Conservation (phyloP, 495 filamentous ascomycete genomes). For the Xylaria bambusicola region DNA sequence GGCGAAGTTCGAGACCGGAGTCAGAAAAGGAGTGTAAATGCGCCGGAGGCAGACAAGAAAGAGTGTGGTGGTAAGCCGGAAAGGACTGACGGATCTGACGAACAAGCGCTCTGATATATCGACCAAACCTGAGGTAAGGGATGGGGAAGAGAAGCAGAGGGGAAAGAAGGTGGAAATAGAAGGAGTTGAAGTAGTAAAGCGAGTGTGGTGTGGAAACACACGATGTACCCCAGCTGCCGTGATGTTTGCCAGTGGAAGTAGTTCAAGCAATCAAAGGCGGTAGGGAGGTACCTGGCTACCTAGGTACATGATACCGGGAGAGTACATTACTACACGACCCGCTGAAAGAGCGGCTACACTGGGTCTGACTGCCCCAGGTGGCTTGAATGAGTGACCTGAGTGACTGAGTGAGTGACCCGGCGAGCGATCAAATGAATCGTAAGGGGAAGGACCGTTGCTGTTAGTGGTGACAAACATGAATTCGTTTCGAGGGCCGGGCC, state of each 20-base stretch:
- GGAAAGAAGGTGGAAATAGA: conserved; percentile 21
- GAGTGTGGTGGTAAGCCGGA: conserved; percentile 32
- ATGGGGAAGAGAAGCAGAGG: conserved; percentile 26
- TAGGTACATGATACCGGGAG: too few species aligned
- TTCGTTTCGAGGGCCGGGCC: not conserved
- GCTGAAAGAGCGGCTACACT: too few species aligned
- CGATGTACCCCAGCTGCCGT: conserved; percentile 4
- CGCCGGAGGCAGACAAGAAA: conserved; percentile 28
- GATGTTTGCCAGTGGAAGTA: not conserved
- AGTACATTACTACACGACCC: too few species aligned
- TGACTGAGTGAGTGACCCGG: too few species aligned
- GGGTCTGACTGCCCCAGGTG: too few species aligned
- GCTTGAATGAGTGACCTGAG: too few species aligned
- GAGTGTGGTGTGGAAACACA: conserved; percentile 13
- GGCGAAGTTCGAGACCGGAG: conserved; percentile 24
- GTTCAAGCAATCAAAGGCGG: too few species aligned
- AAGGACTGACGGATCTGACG: conserved; percentile 25
- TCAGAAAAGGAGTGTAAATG: conserved; percentile 45
- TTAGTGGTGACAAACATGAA: not conserved
- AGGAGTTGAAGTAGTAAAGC: conserved; percentile 34
- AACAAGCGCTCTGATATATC: conserved; percentile 29
- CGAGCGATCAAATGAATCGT: too few species aligned
- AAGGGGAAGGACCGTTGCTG: not conserved
- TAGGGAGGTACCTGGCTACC: too few species aligned
- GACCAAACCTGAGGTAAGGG: conserved; percentile 35